phyloP scores from a whole-genome alignment of 768 basidiomycete species.

The Hericium rajendrae region DNA sequence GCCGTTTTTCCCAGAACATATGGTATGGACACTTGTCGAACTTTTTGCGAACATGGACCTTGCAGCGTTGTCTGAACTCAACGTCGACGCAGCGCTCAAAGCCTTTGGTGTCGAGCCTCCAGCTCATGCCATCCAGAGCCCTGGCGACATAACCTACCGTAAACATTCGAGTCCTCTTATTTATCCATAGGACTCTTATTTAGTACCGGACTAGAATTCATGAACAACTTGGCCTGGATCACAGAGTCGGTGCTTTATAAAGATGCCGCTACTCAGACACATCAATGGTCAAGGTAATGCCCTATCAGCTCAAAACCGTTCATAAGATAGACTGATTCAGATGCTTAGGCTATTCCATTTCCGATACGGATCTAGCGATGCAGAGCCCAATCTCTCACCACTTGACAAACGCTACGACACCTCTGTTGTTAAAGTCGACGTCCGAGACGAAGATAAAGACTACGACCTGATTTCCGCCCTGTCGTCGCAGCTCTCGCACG shows the following conservation, averaged over 20 bases:
- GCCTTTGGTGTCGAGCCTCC: constrained; percentile 35
- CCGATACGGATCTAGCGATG: constrained; percentile 38
- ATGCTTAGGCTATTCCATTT: constrained; percentile 42
- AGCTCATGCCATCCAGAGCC: constrained; percentile 24
- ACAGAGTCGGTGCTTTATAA: constrained; percentile 29
- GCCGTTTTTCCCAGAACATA: constrained; percentile 27
- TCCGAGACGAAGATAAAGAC: constrained; percentile 33
- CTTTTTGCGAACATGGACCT: constrained; percentile 64
- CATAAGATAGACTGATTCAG: not conserved
- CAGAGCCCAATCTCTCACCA: constrained; percentile 21
- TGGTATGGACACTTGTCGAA: constrained; percentile 51
- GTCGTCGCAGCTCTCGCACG: constrained; percentile 17
- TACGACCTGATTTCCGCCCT: constrained; percentile 48
- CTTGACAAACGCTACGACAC: constrained; percentile 24
- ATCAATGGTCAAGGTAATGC: constrained; percentile 27
- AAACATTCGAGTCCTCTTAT: constrained; percentile 7
- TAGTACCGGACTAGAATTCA: constrained; percentile 33
- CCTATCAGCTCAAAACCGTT: constrained; percentile 11
- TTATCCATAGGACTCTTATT: constrained; percentile 4
- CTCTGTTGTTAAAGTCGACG: constrained; percentile 43
- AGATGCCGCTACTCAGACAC: constrained; percentile 21
- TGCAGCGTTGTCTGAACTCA: constrained; percentile 46
- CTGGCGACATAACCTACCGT: constrained; percentile 37
- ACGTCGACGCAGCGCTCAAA: constrained; percentile 39
- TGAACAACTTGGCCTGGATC: constrained; percentile 29